Evolutionary conservation across 2,329 filamentous ascomycete genomes (phyloP), one percentile per base, ranked within the genome.

Genomic region (Trichoderma guizhouense): DNA sequence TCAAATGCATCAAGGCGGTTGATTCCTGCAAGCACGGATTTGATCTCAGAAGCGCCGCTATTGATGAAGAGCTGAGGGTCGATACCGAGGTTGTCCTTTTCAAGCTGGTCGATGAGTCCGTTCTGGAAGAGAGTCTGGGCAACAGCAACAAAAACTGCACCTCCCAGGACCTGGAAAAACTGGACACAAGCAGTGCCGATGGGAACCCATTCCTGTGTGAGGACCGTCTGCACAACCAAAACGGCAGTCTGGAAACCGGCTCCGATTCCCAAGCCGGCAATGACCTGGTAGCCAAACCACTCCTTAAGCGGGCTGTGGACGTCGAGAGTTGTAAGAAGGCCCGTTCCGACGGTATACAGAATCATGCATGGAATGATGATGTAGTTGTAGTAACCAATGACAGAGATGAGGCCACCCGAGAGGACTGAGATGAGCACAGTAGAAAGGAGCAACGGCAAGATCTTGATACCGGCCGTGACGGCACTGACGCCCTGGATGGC

Each of bases 111-210:
- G 60, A 89, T 81, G 21, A 93, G 82, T 0, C 86, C 88, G 76
- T 92, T 92, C 74, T 89, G 86, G 82, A 93, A 92, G 60, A 92
- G 85, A 24, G 90, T 88, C 78, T 93, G 89, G 0, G 88, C 87
- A 11, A 92, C 87, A 7, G 88, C 86, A 62, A 93, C 87, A 74
- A 89, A 88, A 28, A 93, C 80, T 2, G 91, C 89, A 4, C 90
- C 90, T 53, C 90, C 90, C 4, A 93, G 84, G 2, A 85, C 85
- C 77, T 92, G 89, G 81, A 89, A 89, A 80, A 93, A 91, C 43
- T 86, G 83, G 1, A 88, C 83, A 65, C 82, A 85, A 7, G 86
- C 85, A 6, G 84, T 87, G 32, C 81, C 87, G 1, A 87, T 82
- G 1, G 87, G 84, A 18, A 88, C 82, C 71, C 86, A 84, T 2